These are phyloP conservation scores for Cystofilobasidium macerans DNA, from an alignment of 768 basidiomycete species.

Conservation along the genomic window DNA sequence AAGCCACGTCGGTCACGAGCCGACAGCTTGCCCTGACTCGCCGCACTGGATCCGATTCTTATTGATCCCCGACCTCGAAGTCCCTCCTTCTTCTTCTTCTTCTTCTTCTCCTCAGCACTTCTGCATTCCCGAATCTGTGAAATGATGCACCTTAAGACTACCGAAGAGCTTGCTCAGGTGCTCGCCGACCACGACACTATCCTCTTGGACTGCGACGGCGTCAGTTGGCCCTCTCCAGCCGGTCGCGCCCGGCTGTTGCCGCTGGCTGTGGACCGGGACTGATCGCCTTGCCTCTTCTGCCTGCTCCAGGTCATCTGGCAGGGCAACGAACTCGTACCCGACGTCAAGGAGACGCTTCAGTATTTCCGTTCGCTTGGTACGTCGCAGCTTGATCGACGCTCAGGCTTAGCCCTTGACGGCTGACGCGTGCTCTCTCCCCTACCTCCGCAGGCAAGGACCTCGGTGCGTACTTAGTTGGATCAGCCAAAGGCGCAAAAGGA, in stretches of 20 bases:
- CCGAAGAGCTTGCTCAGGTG: conserved; percentile 8
- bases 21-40: too few species aligned
- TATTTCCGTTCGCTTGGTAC: conserved; percentile 61
- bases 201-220: conserved; percentile 89
- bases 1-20: too few species aligned
- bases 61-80: too few species aligned
- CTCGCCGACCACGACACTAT: conserved; percentile 69
- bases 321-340: conserved; percentile 66
- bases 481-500: too few species aligned
- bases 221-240: neutral
- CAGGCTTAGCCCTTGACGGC: conserved; percentile 10
- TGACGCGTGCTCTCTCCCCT: neutral
- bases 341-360: conserved; percentile 61
- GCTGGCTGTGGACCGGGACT: neutral
- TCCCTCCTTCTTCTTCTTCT: too few species aligned
- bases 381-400: conserved; percentile 31
- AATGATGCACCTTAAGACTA: conserved; percentile 28
- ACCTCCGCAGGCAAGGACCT: conserved; percentile 56
- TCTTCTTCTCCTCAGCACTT: neutral
- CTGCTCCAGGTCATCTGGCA: conserved; percentile 65
- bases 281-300: neutral
- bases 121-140: too few species aligned
- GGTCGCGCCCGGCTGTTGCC: too few species aligned
- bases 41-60: too few species aligned
- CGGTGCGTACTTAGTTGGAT: neutral